Percentiles rank a stretch among this genome's conserved stretches.
Conservation (phyloP, 805 yeast species). For the Barnettozyma californica region DNA sequence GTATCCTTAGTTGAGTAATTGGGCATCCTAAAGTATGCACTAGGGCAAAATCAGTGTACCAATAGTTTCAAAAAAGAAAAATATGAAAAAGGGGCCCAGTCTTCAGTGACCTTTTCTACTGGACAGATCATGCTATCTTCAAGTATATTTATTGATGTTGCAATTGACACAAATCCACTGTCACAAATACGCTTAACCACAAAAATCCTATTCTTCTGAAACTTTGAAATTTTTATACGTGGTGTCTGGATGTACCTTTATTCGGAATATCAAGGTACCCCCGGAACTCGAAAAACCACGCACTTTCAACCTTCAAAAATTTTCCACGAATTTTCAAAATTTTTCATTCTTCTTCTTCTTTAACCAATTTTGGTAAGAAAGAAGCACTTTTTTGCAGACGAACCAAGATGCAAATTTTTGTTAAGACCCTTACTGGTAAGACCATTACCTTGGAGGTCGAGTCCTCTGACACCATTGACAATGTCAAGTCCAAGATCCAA, state of each 20-base stretch:
- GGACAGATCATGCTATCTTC: not conserved
- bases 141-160: not conserved
- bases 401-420: conserved; percentile 88
- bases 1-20: not conserved
- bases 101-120: not conserved
- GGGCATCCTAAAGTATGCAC: no score
- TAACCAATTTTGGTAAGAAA: conserved; percentile 17
- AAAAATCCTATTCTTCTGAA: not conserved
- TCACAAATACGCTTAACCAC: not conserved
- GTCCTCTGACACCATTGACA: conserved; percentile 96
- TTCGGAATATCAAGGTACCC: not conserved
- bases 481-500: conserved; percentile 93
- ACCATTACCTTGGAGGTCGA: conserved; percentile 97
- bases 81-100: no score
- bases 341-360: conserved; percentile 2
- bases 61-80: no score
- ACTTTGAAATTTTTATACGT: no score
- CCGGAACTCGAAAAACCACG: not conserved
- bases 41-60: no score
- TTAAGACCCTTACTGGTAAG: conserved; percentile 99
- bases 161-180: not conserved
- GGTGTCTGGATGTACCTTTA: conserved; percentile 9
- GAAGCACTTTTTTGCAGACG: conserved; percentile 38
- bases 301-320: not conserved
- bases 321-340: conserved; percentile 3